phyloP scores from a whole-genome alignment of 345 rosid species.

The Arabis alpina region DNA sequence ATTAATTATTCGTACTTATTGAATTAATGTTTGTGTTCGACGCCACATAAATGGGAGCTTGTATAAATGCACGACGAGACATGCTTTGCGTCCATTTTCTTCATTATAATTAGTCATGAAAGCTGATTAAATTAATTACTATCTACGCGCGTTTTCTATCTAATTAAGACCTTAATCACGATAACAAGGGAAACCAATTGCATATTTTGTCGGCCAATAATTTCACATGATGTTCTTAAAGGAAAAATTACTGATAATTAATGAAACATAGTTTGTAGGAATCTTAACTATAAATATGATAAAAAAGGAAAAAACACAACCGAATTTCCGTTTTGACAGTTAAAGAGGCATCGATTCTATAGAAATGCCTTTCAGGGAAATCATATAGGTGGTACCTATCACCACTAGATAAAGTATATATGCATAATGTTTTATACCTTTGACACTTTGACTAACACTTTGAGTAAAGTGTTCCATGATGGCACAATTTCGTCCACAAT shows the following conservation, averaged over 20 bases:
- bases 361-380: conserved; percentile 24
- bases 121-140: background rate
- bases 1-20: conserved; percentile 33
- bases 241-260: background rate
- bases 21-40: conserved; percentile 36
- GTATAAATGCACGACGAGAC: conserved; percentile 14
- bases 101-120: conserved; percentile 24
- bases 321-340: conserved; percentile 35
- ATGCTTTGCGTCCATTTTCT: conserved; percentile 33
- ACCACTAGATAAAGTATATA: background rate
- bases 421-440: conserved; percentile 21
- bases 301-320: background rate
- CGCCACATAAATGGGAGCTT: conserved; percentile 31
- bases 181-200: conserved; percentile 25
- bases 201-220: conserved; percentile 43
- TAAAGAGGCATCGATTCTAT: conserved; percentile 29
- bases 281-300: conserved; percentile 19
- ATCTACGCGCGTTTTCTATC: conserved; percentile 10
- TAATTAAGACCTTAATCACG: conserved; percentile 25
- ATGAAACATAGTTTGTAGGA: conserved; percentile 31
- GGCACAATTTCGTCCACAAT: background rate
- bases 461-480: conserved; percentile 22
- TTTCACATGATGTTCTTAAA: conserved; percentile 23
- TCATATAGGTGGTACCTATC: conserved; percentile 18
- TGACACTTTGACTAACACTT: conserved; percentile 31